Evolutionary conservation across 2,329 filamentous ascomycete species (phyloP).

Genomic region (Tolypocladium cylindrosporum): DNA sequence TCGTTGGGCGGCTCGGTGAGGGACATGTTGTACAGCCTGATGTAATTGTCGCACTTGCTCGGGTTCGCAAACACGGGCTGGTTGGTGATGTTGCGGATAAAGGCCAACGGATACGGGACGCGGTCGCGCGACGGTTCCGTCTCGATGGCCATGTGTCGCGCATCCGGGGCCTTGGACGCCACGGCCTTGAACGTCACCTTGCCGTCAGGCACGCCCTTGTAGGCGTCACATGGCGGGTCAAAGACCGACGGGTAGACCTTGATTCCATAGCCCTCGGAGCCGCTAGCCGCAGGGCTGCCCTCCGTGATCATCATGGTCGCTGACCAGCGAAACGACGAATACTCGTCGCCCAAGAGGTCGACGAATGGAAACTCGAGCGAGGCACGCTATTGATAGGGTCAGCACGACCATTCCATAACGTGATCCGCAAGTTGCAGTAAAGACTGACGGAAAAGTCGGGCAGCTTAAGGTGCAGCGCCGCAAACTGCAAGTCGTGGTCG

Average conservation of each 20-base stretch:
- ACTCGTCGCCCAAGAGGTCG: slow-evolving; percentile 38
- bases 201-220: slow-evolving; percentile 11
- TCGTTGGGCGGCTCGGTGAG: slow-evolving; percentile 20
- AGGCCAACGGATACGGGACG: slow-evolving; percentile 24
- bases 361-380: slow-evolving; percentile 46
- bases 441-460: background rate
- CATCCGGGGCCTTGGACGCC: slow-evolving; percentile 10
- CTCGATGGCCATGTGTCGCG: slow-evolving; percentile 7
- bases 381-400: slow-evolving; percentile 27
- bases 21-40: slow-evolving; percentile 27
- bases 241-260: slow-evolving; percentile 30
- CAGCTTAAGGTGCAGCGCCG: background rate
- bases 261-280: slow-evolving; percentile 36
- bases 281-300: slow-evolving; percentile 31
- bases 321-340: slow-evolving; percentile 40
- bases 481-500: slow-evolving; percentile 36
- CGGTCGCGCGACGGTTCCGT: background rate
- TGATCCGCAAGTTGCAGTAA: background rate
- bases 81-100: slow-evolving; percentile 43
- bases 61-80: slow-evolving; percentile 35
- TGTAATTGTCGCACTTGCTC: slow-evolving; percentile 31
- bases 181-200: slow-evolving; percentile 10
- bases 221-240: slow-evolving; percentile 39
- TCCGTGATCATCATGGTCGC: slow-evolving; percentile 36
- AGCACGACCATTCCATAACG: background rate